Evolutionary conservation across 1,284 basidiomycete species (phyloP), one percentile per base, ranked within the genome.

Genomic region (Golubevia pallescens): DNA sequence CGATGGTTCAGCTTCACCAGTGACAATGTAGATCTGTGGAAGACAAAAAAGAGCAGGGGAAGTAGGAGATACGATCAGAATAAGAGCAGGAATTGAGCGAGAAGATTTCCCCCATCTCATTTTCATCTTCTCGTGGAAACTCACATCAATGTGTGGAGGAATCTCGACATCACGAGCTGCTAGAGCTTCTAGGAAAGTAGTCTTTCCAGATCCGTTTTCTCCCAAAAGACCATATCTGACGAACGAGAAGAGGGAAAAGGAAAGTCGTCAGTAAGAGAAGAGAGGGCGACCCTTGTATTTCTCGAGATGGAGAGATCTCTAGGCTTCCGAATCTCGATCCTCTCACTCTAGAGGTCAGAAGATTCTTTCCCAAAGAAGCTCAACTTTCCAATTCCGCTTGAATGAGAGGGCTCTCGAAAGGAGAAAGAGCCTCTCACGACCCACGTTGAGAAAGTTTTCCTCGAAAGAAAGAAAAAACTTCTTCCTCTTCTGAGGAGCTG

Each of bases 171-270:
- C 96, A 48, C 82, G 79, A 65, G 73, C 71, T 19, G 76, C 79
- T 28, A 85, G 74, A 14, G 82, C 81, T 53, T 80, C 79, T 24
- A n/a, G 66, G 62, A 10, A 73, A 68, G 32, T 82, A 71, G 94
- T 94, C 91, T 99, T 99, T 86, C 96, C 96, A 16, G 93, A 96
- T 56, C 96, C 96, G 86, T 99, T 98, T 87, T 97, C 95, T 65
- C 96, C 96, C 65, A 98, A 89, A 28, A 98, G 89, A 87, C 96
- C 96, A 85, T 99, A 90, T 77, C 89, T 88, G 67, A 16, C n/a
- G n/a, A n/a, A n/a, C n/a, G n/a, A n/a, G n/a, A 23, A 20, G 2
- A 58, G 23, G 16, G 57, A 4, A 24, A 58, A n/a, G 21, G 51
- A 16, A 14, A 34, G 54, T 13, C 6, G 5, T 7, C 7, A 56